These are phyloP conservation scores for Cordyceps pruinosa DNA, from an alignment of 2,329 filamentous ascomycete species.

Conservation along the genomic window DNA sequence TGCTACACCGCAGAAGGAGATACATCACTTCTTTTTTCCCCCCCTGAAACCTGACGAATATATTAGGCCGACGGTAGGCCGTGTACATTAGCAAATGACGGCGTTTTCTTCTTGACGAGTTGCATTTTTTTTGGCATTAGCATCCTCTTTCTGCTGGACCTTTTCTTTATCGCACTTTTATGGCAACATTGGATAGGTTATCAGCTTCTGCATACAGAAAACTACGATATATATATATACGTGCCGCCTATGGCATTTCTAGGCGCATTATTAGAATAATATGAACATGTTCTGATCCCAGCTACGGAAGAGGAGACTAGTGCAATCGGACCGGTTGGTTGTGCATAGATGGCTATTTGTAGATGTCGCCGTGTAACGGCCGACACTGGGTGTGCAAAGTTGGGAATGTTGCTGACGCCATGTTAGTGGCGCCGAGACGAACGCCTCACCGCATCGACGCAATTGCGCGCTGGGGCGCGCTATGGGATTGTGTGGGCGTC, in stretches of 20 bases:
- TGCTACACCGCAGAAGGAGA: too few species aligned
- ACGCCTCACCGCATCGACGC: neutral
- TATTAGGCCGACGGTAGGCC: neutral
- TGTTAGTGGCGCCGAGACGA: neutral
- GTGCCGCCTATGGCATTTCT: neutral
- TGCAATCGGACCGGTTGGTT: neutral
- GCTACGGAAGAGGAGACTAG: neutral
- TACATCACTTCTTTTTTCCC: neutral
- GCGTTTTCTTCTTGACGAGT: neutral
- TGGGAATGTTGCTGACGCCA: neutral
- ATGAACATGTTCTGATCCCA: neutral
- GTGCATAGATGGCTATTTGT: neutral
- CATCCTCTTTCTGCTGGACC: neutral
- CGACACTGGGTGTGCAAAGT: neutral
- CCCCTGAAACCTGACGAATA: neutral
- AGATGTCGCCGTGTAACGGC: neutral
- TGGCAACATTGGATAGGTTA: neutral
- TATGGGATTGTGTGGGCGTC: neutral
- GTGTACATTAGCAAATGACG: slow-evolving; percentile 1
- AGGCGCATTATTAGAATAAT: neutral
- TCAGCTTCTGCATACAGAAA: neutral
- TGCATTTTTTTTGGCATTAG: neutral
- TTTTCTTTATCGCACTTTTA: neutral
- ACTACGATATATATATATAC: neutral
- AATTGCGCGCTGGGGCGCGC: neutral